A percentile compares a stretch with the other conserved stretches of the same genome.
phyloP scores from a whole-genome alignment of 2,329 filamentous ascomycete species.

The Exophiala mesophila region DNA sequence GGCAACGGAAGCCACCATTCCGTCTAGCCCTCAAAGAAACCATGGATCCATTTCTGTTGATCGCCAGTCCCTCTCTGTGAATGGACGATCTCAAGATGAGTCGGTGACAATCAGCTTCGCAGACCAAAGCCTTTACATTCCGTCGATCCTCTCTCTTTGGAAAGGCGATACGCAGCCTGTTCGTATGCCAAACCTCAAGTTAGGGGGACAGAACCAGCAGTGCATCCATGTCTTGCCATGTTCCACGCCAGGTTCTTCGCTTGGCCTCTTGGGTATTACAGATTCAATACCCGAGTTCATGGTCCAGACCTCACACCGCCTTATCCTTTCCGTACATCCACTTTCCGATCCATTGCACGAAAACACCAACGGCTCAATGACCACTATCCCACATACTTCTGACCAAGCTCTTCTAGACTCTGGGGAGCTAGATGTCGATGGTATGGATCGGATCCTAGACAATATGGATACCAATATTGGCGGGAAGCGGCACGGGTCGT shows the following conservation, averaged over 20 bases:
- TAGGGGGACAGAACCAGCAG: slow-evolving; percentile 15
- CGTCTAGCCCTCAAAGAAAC: slow-evolving; percentile 28
- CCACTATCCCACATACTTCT: slow-evolving; percentile 1
- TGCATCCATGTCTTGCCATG: slow-evolving; percentile 8
- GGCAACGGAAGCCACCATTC: slow-evolving; percentile 13
- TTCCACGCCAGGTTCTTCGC: background rate
- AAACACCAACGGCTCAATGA: background rate
- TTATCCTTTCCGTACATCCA: slow-evolving; percentile 19
- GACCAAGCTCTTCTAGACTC: slow-evolving; percentile 40
- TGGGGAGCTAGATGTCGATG: slow-evolving; percentile 44
- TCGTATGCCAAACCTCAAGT: slow-evolving; percentile 12
- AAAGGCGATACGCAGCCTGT: slow-evolving; percentile 29
- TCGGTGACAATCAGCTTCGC: slow-evolving; percentile 42
- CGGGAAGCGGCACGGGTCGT: slow-evolving; percentile 8
- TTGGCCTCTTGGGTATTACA: slow-evolving; percentile 6
- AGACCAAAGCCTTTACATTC: slow-evolving; percentile 38
- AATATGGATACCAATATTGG: slow-evolving; percentile 32
- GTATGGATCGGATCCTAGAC: slow-evolving; percentile 44
- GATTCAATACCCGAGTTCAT: slow-evolving; percentile 17
- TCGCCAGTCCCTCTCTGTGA: slow-evolving; percentile 31
- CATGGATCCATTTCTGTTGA: slow-evolving; percentile 41
- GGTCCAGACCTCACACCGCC: slow-evolving; percentile 16
- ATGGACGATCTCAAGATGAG: slow-evolving; percentile 34
- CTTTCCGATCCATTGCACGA: slow-evolving; percentile 5
- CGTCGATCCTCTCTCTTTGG: slow-evolving; percentile 42